A percentile compares a stretch with the other conserved stretches of the same genome.
Conservation (phyloP, 257 asterid genomes). For the Rubia yunnanensis region DNA sequence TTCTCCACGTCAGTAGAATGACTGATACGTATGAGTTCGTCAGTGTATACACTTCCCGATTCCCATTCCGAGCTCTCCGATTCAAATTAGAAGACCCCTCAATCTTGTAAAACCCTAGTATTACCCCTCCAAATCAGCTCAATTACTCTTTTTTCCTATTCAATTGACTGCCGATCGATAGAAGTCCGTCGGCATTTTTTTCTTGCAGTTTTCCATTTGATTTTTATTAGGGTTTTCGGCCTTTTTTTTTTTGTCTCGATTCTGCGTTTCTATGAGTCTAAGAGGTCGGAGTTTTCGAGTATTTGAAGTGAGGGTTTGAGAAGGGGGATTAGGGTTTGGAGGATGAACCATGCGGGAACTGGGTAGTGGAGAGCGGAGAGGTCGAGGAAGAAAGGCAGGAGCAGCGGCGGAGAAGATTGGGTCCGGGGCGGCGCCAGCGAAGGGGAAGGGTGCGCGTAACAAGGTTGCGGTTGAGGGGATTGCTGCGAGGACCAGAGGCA, state of each 20-base stretch:
- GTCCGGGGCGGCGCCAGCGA: slow-evolving; percentile 26
- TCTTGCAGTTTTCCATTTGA: not conserved
- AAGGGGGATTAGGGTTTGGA: slow-evolving; percentile 43
- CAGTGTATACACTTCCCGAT: slow-evolving; percentile 9
- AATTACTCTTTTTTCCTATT: slow-evolving; percentile 9
- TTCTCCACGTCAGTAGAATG: not conserved
- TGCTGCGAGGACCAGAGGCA: slow-evolving; percentile 54
- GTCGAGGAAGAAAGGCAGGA: slow-evolving; percentile 24
- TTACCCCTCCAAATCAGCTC: slow-evolving; percentile 6
- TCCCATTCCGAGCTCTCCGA: slow-evolving; percentile 15
- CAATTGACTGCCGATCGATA: slow-evolving; percentile 21
- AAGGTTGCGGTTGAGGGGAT: slow-evolving; percentile 38
- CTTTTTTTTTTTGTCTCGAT: not conserved
- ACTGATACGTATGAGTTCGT: not conserved
- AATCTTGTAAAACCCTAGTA: slow-evolving; percentile 20
- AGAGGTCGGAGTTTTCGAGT: not conserved
- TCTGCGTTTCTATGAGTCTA: not conserved
- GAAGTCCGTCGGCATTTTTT: not conserved
- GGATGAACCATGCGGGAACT: slow-evolving; percentile 81
- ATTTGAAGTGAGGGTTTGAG: not conserved
- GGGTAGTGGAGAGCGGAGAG: slow-evolving; percentile 76
- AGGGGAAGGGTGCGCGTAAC: slow-evolving; percentile 6
- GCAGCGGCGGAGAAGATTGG: slow-evolving; percentile 8
- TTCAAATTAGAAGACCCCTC: slow-evolving; percentile 31
- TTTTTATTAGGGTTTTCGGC: not conserved